Base-by-base conservation (phyloP, 2,329 filamentous ascomycete genomes). In the Penicillium sp. region DNA sequence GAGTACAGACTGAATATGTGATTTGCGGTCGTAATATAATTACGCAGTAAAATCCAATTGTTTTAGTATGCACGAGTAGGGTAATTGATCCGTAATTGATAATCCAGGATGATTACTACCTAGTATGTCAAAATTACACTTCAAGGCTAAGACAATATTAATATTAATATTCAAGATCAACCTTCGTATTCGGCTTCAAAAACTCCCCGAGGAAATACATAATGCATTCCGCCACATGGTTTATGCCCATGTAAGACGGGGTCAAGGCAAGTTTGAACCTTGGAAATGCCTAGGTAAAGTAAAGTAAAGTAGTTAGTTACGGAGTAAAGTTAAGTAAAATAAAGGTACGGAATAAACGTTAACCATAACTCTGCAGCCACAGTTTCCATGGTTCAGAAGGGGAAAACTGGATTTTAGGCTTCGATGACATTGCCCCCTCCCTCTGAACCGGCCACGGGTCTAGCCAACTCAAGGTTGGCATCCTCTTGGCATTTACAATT, bases 171-270 rank as follows among this genome's bases (percentile, higher is more conserved):
- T 29, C 25, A 41, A 27, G n/a, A 42, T 27, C 29, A 50, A 50
- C 2, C 39, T 45, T 64, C 63, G 63, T 64, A 63, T 66, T 63
- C 64, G 61, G 57, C 5, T 21, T 44, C 36, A 60, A 47, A 47
- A 66, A 61, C 52, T 64, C 61, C 56, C 61, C 58, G 57, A 60
- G 39, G 27, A 59, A 52, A 60, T 33, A 31, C 29, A 12, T 60
- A 54, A 53, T 60, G 56, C 58, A 58, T 56, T 53, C 57, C 56
- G 59, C 64, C 64, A 66, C 64, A 66, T 66, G 63, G 64, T 54
- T 61, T 52, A 50, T 57, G 48, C 7, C 59, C 27, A 45, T 52
- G 58, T 61, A 49, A 60, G 58, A 64, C 48, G 31, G 49, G 42
- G 57, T 29, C 48, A 49, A 50, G 31, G 48, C 13, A 17, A 44